A percentile compares a stretch with the other conserved stretches of the same genome.
These are phyloP conservation scores for Pisolithus microcarpus DNA, from an alignment of 768 basidiomycete genomes.

Conservation along the genomic window DNA sequence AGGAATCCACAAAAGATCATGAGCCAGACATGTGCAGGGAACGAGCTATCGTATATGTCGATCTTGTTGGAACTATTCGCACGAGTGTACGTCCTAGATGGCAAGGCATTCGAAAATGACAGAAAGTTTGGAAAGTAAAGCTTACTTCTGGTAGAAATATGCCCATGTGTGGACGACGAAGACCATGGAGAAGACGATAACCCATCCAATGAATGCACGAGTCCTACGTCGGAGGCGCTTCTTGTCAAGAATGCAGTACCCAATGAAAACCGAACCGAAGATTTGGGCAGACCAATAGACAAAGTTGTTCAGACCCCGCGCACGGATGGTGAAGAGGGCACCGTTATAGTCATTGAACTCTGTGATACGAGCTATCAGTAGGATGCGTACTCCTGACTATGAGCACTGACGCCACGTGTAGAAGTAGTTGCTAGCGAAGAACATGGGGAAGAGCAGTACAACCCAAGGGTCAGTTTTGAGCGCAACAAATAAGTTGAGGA, in stretches of 20 bases:
- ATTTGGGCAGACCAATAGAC: slow-evolving; percentile 79
- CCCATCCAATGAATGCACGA: slow-evolving; percentile 69
- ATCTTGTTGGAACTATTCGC: slow-evolving; percentile 37
- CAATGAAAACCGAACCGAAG: slow-evolving; percentile 66
- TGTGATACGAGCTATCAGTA: slow-evolving; percentile 20
- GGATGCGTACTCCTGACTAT: background rate
- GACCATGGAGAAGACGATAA: slow-evolving; percentile 54
- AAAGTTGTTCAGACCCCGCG: slow-evolving; percentile 72
- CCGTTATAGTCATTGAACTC: slow-evolving; percentile 81
- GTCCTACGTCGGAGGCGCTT: slow-evolving; percentile 48
- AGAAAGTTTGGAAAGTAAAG: background rate
- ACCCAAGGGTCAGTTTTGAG: slow-evolving; percentile 68
- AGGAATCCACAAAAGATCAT: slow-evolving; percentile 72
- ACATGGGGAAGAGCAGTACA: slow-evolving; percentile 76
- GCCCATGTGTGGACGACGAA: slow-evolving; percentile 72
- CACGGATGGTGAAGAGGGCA: slow-evolving; percentile 71
- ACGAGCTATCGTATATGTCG: slow-evolving; percentile 52
- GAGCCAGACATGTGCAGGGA: slow-evolving; percentile 51
- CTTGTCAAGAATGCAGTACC: slow-evolving; percentile 56
- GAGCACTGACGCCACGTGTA: slow-evolving; percentile 67
- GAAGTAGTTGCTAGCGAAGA: slow-evolving; percentile 79
- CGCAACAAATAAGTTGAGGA: slow-evolving; percentile 59
- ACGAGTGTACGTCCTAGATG: slow-evolving; percentile 51
- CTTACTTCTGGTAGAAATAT: slow-evolving; percentile 68
- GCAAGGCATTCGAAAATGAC: background rate